These are phyloP conservation scores for Microdochium paspali DNA, from an alignment of 2,329 filamentous ascomycete species.

Conservation along the genomic window DNA sequence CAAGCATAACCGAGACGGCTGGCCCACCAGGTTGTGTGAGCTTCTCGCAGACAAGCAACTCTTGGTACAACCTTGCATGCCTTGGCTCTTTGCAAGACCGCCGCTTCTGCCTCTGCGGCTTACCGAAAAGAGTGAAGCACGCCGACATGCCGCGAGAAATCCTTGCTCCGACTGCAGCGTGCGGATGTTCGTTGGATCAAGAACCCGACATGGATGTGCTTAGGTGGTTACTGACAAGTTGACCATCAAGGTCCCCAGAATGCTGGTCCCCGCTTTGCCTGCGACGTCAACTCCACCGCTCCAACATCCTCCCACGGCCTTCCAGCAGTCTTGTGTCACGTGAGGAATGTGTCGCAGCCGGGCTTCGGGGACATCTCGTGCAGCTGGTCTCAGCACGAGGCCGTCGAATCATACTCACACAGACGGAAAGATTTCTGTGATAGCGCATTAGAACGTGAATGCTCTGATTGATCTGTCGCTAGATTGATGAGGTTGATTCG, in stretches of 20 bases:
- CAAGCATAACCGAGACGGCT: background rate
- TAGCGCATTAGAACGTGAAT: no score
- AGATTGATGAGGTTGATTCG: no score
- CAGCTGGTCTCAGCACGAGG: no score
- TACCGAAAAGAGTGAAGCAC: background rate
- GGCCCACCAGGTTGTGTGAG: background rate
- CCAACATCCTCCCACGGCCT: no score
- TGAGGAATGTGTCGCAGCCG: no score
- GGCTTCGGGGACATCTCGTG: no score
- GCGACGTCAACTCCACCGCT: no score
- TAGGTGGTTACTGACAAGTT: background rate
- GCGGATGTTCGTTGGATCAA: background rate
- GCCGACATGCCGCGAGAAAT: background rate
- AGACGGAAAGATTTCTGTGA: no score
- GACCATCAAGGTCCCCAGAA: conserved; percentile 4
- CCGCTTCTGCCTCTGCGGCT: background rate
- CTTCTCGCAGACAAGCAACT: background rate
- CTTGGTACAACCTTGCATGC: background rate
- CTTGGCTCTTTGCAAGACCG: background rate
- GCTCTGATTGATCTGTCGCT: no score
- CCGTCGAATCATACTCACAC: no score
- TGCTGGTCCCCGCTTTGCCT: background rate
- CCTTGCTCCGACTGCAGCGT: background rate
- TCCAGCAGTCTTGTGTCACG: no score
- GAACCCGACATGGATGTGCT: background rate